Base-by-base conservation (phyloP, 805 yeast genomes). In the Metschnikowia vanudenii region DNA sequence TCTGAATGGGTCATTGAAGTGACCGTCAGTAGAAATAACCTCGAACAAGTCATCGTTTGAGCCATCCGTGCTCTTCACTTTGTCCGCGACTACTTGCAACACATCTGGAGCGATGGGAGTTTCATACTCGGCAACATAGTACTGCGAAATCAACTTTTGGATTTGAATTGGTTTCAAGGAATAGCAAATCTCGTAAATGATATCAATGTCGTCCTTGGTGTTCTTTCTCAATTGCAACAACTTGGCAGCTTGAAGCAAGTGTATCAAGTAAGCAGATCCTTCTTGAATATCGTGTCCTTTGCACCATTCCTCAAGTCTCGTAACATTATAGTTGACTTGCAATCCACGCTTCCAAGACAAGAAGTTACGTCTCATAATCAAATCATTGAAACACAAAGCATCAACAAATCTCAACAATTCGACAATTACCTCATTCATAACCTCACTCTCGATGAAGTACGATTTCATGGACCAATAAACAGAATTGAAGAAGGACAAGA, bases 281-380 rank as follows among this genome's bases (percentile, higher is more conserved):
- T 91, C 96, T 41, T 86, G 85, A 52, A 94, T 81, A 43, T 86
- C 91, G 65, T 92, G 97, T 7, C 89, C 82, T 71, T 89, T 92
- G 69, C 98, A 92, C 99, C 99, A 94, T 71, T 94, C 99, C 67
- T 90, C 97, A 59, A 94, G 78, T 60, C 98, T 81, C 3, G 99
- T 94, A 45, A 91, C 95, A 66, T 94, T 94, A 71, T 94, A 94
- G 65, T 90, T 94, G 69, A 94, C 82, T 69, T 94, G 99, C 57
- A 94, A 78, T 39, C 98, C 98, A 63, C 99, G 85, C 73, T 92
- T 94, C 99, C 99, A 94, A 10, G 96, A 85, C 62, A 92, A 73
- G 71, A 92, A 95, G 70, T 84, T 85, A 67, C 96, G 81, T 73
- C 97, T 84, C 96, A 91, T 87, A 41, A 95, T 82, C 69, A 94